Percentiles rank a stretch among this genome's conserved stretches.
phyloP scores from a whole-genome alignment of 2,329 filamentous ascomycete species.

The Fusarium sp. region DNA sequence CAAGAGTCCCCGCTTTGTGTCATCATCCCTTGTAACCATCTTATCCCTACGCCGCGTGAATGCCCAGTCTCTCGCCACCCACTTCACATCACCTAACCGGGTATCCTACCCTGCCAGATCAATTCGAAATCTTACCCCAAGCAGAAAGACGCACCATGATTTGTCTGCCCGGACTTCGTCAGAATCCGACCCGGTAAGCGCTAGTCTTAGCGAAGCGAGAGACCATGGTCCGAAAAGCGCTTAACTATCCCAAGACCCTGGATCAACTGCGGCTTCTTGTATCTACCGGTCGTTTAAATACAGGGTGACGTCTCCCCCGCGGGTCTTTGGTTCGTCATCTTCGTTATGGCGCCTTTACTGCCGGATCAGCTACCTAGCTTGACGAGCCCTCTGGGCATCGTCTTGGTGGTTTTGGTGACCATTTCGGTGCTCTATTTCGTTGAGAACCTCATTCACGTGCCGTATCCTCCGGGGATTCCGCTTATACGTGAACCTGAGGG shows the following conservation, averaged over 20 bases:
- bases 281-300: not conserved
- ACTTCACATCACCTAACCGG: not conserved
- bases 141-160: not conserved
- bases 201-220: not conserved
- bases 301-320: constrained; percentile 2
- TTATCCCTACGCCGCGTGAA: not conserved
- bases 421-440: constrained; percentile 27
- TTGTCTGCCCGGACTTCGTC: not conserved
- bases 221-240: not conserved
- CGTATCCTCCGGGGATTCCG: constrained; percentile 43
- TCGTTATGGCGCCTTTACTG: constrained; percentile 9
- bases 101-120: not conserved
- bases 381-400: constrained; percentile 24
- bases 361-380: constrained; percentile 16
- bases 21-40: not conserved
- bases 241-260: not conserved
- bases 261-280: not conserved
- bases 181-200: not conserved
- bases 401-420: not conserved
- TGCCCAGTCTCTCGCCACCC: not conserved
- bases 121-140: not conserved
- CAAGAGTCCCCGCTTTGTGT: not conserved
- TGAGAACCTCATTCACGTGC: constrained; percentile 32
- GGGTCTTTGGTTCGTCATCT: not conserved
- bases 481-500: constrained; percentile 45